These are phyloP conservation scores for Grosmannia penicillata DNA, from an alignment of 2,329 filamentous ascomycete genomes.

Conservation along the genomic window DNA sequence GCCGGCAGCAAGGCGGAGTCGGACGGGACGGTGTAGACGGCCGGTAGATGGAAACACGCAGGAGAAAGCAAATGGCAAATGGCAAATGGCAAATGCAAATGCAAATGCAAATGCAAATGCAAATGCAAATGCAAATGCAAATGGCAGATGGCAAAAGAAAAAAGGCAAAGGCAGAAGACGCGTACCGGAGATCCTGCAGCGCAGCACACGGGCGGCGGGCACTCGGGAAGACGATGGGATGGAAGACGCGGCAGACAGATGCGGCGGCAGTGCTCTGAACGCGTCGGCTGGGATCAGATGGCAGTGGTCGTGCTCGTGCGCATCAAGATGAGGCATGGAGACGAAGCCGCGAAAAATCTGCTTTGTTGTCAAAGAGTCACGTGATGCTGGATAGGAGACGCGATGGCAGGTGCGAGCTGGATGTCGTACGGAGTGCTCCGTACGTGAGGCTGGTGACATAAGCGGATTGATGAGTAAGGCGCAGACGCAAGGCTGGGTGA, in stretches of 20 bases:
- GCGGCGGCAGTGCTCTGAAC: too few species aligned
- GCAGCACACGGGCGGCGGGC: background rate
- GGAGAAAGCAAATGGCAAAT: too few species aligned
- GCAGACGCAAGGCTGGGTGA: too few species aligned
- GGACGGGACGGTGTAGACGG: background rate
- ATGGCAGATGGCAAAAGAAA: background rate
- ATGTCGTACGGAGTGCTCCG: background rate
- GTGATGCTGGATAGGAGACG: background rate
- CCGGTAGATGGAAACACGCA: too few species aligned
- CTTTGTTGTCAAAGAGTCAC: constrained; percentile 1
- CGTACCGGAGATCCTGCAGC: background rate
- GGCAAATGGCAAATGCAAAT: too few species aligned
- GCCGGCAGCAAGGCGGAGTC: too few species aligned
- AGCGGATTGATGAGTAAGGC: too few species aligned
- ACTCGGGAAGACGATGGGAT: background rate
- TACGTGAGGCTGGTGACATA: too few species aligned
- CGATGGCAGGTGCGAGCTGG: background rate
- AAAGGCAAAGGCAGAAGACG: background rate
- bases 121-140: background rate
- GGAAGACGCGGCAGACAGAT: background rate
- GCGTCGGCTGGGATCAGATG: background rate
- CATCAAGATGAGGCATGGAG: too few species aligned
- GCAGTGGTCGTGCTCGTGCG: background rate
- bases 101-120: background rate
- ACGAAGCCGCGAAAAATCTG: constrained; percentile 1